Evolutionary conservation across 257 asterid genomes (phyloP).

Genomic region (Scutellaria barbata): DNA sequence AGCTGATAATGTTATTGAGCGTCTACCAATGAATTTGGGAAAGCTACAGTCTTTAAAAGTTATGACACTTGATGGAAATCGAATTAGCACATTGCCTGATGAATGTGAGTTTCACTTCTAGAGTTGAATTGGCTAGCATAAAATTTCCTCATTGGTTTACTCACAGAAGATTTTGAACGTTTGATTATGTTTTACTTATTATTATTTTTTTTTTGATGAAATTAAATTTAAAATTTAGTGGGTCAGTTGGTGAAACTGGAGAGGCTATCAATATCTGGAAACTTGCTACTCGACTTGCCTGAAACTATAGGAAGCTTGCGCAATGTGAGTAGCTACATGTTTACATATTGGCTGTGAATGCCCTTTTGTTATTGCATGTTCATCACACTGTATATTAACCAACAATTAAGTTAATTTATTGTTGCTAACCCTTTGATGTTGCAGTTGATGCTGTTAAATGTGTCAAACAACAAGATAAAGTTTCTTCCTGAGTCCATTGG

Average conservation of each 20-base stretch:
- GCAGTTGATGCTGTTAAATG: conserved; percentile 89
- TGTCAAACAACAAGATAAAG: conserved; percentile 83
- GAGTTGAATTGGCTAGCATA: conserved; percentile 26
- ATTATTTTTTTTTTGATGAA: conserved; percentile 1
- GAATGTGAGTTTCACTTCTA: conserved; percentile 64
- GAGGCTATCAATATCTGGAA: conserved; percentile 76
- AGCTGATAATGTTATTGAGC: conserved; percentile 79
- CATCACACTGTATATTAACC: background rate
- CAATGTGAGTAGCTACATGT: conserved; percentile 66
- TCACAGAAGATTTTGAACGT: conserved; percentile 25
- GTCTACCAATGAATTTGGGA: conserved; percentile 87
- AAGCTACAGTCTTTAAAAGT: conserved; percentile 84
- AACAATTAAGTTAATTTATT: conserved; percentile 19
- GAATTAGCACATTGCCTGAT: conserved; percentile 79
- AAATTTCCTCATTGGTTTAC: conserved; percentile 20
- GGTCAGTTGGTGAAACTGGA: conserved; percentile 98
- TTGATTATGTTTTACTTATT: conserved; percentile 17
- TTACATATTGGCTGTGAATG: conserved; percentile 4
- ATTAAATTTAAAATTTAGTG: conserved; percentile 55
- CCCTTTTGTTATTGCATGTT: background rate
- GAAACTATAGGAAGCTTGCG: conserved; percentile 99
- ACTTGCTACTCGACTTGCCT: conserved; percentile 67
- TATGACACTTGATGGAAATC: conserved; percentile 83
- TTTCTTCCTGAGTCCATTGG: conserved; percentile 93
- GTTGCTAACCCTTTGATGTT: conserved; percentile 33